A percentile compares a stretch with the other conserved stretches of the same genome.
phyloP scores from a whole-genome alignment of 768 basidiomycete genomes.

The Exidia glandulosa region DNA sequence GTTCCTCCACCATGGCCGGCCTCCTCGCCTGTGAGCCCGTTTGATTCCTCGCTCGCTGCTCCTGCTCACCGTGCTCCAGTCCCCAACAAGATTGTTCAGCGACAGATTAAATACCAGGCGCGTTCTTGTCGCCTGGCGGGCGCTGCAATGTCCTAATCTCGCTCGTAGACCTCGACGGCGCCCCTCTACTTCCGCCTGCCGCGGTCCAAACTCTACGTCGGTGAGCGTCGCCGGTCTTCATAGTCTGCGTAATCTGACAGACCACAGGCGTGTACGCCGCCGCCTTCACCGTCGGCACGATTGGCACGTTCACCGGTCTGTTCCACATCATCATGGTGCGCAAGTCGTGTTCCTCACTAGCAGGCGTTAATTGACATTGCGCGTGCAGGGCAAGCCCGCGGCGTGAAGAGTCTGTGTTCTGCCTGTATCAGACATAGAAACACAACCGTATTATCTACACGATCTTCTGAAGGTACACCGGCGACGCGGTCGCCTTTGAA shows the following conservation, averaged over 20 bases:
- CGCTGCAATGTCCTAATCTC: background rate
- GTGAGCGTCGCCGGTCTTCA: conserved; percentile 27
- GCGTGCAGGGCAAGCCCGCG: background rate
- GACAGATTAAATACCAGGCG: background rate
- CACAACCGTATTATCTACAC: background rate
- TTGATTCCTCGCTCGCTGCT: background rate
- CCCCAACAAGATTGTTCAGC: background rate
- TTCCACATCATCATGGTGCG: conserved; percentile 33
- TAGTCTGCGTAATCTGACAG: background rate
- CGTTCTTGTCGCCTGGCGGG: background rate
- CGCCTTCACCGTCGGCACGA: conserved; percentile 43
- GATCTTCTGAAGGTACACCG: too few relatives aligned
- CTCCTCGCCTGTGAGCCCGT: background rate
- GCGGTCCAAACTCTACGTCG: conserved; percentile 51
- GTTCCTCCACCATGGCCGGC: background rate
- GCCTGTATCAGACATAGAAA: background rate
- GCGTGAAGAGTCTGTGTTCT: background rate
- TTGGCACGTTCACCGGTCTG: conserved; percentile 39
- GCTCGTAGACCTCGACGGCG: background rate
- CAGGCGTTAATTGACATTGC: too few relatives aligned
- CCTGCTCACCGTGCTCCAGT: background rate
- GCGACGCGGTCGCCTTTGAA: too few relatives aligned
- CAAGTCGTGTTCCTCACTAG: conserved; percentile 2
- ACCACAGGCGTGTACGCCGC: conserved; percentile 42
- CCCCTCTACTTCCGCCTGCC: conserved; percentile 52